phyloP scores from a whole-genome alignment of 345 rosid species.

The Camelina neglecta region DNA sequence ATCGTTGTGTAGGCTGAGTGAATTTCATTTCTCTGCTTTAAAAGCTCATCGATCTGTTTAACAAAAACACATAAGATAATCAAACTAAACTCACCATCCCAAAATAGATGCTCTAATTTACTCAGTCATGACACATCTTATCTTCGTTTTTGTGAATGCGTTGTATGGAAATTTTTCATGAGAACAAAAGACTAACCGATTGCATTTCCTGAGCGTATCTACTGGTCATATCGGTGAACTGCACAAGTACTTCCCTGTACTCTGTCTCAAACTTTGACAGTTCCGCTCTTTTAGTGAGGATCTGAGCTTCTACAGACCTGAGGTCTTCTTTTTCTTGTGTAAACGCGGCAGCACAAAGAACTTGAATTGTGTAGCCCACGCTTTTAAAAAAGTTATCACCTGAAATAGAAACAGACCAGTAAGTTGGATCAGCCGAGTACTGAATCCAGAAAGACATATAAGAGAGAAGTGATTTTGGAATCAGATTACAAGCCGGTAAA shows the following conservation, averaged over 20 bases:
- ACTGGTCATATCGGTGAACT: constrained; percentile 89
- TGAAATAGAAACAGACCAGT: constrained; percentile 42
- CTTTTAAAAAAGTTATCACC: constrained; percentile 97
- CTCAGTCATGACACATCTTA: constrained; percentile 6
- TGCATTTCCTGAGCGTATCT: constrained; percentile 96
- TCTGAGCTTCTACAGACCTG: constrained; percentile 85
- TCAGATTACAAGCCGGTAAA: constrained; percentile 33
- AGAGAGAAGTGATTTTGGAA: neutral
- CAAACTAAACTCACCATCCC: neutral
- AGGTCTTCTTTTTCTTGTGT: constrained; percentile 76
- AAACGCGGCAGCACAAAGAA: constrained; percentile 80
- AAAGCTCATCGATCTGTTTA: constrained; percentile 85
- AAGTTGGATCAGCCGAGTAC: constrained; percentile 16
- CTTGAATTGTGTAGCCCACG: constrained; percentile 88
- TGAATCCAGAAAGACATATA: constrained; percentile 3
- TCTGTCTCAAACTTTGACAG: constrained; percentile 90
- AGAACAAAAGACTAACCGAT: constrained; percentile 56
- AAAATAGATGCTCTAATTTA: constrained; percentile 11
- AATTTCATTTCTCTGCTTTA: constrained; percentile 78
- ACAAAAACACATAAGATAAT: neutral
- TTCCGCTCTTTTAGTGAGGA: constrained; percentile 83
- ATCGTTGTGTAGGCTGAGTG: constrained; percentile 76
- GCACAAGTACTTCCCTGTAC: constrained; percentile 90
- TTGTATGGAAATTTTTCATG: neutral
- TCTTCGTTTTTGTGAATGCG: neutral